A percentile compares a stretch with the other conserved stretches of the same genome.
These are phyloP conservation scores for Sporothrix schenckii DNA, from an alignment of 2,329 filamentous ascomycete species.

Conservation along the genomic window DNA sequence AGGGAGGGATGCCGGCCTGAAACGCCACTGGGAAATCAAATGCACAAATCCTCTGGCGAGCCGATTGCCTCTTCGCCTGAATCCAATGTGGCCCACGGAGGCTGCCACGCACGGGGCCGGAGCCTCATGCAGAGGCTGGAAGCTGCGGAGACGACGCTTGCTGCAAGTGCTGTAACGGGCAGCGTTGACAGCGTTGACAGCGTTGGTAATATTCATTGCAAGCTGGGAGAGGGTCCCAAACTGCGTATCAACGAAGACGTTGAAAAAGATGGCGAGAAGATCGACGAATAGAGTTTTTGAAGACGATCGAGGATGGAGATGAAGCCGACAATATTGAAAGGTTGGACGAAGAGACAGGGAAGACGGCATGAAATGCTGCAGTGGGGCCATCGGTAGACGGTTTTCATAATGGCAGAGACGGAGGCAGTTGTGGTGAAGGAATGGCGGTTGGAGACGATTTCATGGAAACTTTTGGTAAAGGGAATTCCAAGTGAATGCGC, in stretches of 20 bases:
- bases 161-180: not conserved
- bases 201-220: not conserved
- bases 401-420: not conserved
- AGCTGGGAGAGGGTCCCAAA: not conserved
- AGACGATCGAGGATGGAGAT: not conserved
- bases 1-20: constrained; percentile 9
- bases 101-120: not conserved
- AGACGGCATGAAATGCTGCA: too few species aligned
- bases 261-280: not conserved
- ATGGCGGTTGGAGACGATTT: not conserved
- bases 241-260: not conserved
- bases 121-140: not conserved
- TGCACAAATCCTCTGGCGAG: not conserved
- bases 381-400: not conserved
- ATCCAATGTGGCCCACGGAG: constrained; percentile 24
- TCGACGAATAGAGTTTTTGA: not conserved
- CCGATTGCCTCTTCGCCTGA: constrained; percentile 30
- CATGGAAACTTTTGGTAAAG: not conserved
- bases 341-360: too few species aligned
- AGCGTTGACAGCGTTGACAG: not conserved
- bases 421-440: not conserved
- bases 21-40: not conserved
- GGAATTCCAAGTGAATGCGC: not conserved
- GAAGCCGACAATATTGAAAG: too few species aligned
- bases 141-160: not conserved